Conservation (phyloP, 2,329 filamentous ascomycete genomes). For the Cordyceps fumosorosea region DNA sequence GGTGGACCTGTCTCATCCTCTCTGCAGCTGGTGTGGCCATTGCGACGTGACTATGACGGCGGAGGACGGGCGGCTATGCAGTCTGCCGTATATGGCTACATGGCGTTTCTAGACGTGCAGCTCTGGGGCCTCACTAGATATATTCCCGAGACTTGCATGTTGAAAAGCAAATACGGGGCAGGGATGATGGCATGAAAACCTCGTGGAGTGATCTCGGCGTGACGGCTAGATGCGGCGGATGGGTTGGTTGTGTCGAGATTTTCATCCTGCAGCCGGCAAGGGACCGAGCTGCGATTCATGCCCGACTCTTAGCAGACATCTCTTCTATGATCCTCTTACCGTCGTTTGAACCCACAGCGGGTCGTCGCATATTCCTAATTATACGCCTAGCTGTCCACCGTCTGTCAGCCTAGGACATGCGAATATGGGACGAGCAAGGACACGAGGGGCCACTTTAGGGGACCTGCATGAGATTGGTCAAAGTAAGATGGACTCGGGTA, state of each 20-base stretch:
- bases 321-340: neutral
- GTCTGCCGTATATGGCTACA: neutral
- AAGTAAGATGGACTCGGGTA: no score
- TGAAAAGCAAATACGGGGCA: neutral
- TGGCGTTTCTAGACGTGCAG: neutral
- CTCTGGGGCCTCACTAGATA: neutral
- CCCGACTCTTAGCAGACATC: neutral
- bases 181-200: neutral
- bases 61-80: neutral
- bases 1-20: conserved; percentile 3
- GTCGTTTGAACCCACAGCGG: neutral
- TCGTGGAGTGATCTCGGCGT: no score
- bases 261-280: neutral
- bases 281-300: neutral
- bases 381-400: neutral
- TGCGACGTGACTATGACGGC: neutral
- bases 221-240: neutral
- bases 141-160: neutral
- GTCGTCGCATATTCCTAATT: neutral
- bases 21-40: neutral
- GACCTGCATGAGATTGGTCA: neutral
- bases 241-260: neutral
- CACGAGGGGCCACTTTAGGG: neutral
- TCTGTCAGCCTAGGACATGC: neutral
- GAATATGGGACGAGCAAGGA: neutral